These are phyloP conservation scores for Glycyrrhiza uralensis DNA, from an alignment of 306 rosid species.

Conservation along the genomic window DNA sequence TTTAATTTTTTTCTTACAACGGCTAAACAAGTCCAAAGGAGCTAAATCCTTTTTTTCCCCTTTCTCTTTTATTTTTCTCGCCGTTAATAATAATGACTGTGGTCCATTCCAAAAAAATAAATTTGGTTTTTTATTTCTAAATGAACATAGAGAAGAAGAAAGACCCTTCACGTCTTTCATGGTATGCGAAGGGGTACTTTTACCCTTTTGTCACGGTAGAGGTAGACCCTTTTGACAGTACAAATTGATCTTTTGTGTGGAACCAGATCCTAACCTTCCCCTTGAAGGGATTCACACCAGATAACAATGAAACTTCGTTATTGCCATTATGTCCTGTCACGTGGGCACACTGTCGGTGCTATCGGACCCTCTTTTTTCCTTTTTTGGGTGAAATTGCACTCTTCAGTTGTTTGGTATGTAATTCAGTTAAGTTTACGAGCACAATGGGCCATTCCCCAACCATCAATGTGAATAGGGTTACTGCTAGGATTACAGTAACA, in stretches of 20 bases:
- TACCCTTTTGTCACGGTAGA: conserved; percentile 17
- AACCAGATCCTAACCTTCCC: conserved; percentile 38
- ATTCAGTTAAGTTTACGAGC: background rate
- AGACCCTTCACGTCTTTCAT: background rate
- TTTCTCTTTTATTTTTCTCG: background rate
- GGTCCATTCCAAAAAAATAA: conserved; percentile 12
- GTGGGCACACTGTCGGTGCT: conserved; percentile 60
- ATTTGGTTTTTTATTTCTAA: background rate
- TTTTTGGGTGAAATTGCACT: background rate
- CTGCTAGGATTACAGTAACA: background rate
- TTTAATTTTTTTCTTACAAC: background rate
- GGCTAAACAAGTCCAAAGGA: background rate
- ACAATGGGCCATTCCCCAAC: background rate
- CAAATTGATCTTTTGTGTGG: conserved; percentile 7
- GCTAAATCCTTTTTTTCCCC: background rate
- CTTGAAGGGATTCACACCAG: conserved; percentile 24
- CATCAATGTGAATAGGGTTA: background rate
- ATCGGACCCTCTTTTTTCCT: background rate
- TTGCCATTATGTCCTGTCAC: conserved; percentile 34
- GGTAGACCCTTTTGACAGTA: conserved; percentile 16
- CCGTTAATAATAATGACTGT: background rate
- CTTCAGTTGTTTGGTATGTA: background rate
- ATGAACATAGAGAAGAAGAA: background rate
- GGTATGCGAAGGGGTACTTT: conserved; percentile 24
- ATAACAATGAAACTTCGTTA: conserved; percentile 10